These are phyloP conservation scores for Tolypocladium capitatum DNA, from an alignment of 2,329 filamentous ascomycete species.

Conservation along the genomic window DNA sequence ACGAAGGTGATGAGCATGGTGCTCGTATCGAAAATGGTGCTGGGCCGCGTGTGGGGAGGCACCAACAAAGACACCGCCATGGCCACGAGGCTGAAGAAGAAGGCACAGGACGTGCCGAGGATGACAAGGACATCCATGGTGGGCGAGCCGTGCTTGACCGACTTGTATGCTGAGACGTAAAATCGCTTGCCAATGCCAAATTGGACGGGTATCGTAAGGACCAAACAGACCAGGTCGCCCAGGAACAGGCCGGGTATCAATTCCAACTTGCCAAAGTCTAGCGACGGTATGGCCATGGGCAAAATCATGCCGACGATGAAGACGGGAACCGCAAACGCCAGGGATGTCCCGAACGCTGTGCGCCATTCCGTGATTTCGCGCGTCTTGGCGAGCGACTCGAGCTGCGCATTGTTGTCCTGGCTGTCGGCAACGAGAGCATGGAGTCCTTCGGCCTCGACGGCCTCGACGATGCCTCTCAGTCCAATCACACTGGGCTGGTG, in stretches of 20 bases:
- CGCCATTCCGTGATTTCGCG: conserved; percentile 93
- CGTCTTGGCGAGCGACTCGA: conserved; percentile 92
- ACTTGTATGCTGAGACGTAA: conserved; percentile 88
- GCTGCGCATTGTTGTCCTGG: conserved; percentile 91
- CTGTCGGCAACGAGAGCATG: conserved; percentile 83
- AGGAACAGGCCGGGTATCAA: conserved; percentile 68
- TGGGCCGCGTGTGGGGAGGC: conserved; percentile 66
- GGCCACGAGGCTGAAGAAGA: conserved; percentile 83
- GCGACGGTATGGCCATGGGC: conserved; percentile 64
- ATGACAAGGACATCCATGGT: conserved; percentile 98
- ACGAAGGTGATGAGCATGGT: conserved; percentile 98
- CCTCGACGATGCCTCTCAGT: conserved; percentile 68
- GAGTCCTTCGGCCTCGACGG: conserved; percentile 68
- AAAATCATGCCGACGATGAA: conserved; percentile 88
- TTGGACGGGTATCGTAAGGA: conserved; percentile 82
- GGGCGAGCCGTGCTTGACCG: conserved; percentile 74
- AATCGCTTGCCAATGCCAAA: conserved; percentile 94
- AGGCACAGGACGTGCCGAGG: conserved; percentile 84
- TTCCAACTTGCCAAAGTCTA: conserved; percentile 64
- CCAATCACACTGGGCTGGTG: conserved; percentile 63
- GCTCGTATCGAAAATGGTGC: conserved; percentile 91
- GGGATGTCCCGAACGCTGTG: conserved; percentile 62
- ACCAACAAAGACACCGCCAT: conserved; percentile 71
- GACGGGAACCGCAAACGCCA: conserved; percentile 77
- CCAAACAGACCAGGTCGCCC: conserved; percentile 72